Evolutionary conservation across 768 basidiomycete genomes (phyloP).

Genomic region (Boletus pseudopeckii): DNA sequence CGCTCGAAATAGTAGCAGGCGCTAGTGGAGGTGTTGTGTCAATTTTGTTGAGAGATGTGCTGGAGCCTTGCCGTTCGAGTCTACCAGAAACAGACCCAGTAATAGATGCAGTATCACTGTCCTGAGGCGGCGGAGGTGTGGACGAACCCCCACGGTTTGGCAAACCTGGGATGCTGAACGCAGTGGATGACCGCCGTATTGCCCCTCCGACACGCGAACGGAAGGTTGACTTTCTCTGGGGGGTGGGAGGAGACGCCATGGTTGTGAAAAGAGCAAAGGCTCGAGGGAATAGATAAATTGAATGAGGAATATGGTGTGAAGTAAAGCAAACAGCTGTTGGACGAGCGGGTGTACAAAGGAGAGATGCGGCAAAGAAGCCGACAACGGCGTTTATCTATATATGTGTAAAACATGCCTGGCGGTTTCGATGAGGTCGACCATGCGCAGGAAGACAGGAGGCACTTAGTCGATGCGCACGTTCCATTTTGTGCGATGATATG

Average conservation of each 20-base stretch:
- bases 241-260: slow-evolving; percentile 29
- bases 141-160: slow-evolving; percentile 28
- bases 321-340: slow-evolving; percentile 8
- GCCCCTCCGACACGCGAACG: slow-evolving; percentile 60
- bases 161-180: slow-evolving; percentile 41
- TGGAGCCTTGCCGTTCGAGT: slow-evolving; percentile 29
- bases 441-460: slow-evolving; percentile 26
- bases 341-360: slow-evolving; percentile 21
- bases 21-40: slow-evolving; percentile 32
- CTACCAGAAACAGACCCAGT: slow-evolving; percentile 28
- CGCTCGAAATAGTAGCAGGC: slow-evolving; percentile 16
- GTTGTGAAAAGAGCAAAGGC: slow-evolving; percentile 15
- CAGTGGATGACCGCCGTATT: slow-evolving; percentile 59
- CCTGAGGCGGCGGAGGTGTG: slow-evolving; percentile 25
- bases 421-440: slow-evolving; percentile 36
- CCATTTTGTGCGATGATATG: slow-evolving; percentile 26
- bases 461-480: slow-evolving; percentile 14
- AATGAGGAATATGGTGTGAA: not conserved
- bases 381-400: slow-evolving; percentile 28
- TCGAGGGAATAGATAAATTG: slow-evolving; percentile 6
- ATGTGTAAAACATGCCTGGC: slow-evolving; percentile 29
- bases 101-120: slow-evolving; percentile 26
- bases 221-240: slow-evolving; percentile 40
- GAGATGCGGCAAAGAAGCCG: slow-evolving; percentile 16
- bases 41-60: slow-evolving; percentile 31